Conservation (phyloP, 2,329 filamentous ascomycete genomes). For the Colletotrichum sp. region DNA sequence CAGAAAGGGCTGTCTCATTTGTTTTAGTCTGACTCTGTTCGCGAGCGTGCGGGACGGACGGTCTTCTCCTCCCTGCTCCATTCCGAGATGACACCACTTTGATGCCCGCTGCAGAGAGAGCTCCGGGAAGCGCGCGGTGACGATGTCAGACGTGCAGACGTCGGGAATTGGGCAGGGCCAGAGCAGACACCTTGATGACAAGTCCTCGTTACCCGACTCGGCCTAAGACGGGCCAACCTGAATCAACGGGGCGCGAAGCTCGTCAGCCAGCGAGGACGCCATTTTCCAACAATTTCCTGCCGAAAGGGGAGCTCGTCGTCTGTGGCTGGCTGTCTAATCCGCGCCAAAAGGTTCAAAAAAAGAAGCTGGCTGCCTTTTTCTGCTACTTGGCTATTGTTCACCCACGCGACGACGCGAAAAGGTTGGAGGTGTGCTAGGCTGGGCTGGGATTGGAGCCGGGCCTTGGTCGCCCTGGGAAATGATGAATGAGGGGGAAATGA, state of each 20-base stretch:
- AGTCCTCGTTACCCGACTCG: neutral
- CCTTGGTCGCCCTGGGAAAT: neutral
- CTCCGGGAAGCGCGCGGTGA: neutral
- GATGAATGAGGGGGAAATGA: constrained; percentile 11
- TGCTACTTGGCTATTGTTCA: neutral
- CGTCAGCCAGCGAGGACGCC: neutral
- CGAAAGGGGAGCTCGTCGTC: neutral
- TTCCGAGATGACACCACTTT: neutral
- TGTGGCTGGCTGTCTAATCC: neutral
- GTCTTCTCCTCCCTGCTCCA: neutral
- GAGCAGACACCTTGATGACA: neutral
- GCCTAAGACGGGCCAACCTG: neutral
- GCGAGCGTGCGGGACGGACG: neutral
- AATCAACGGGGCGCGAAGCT: neutral
- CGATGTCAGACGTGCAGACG: neutral
- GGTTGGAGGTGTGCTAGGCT: neutral
- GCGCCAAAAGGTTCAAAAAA: neutral
- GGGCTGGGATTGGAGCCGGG: neutral
- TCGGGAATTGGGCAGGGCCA: neutral
- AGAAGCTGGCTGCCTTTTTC: neutral
- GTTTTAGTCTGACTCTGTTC: neutral
- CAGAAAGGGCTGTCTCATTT: neutral
- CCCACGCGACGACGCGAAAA: neutral
- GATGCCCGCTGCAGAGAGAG: neutral
- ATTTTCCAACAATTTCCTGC: neutral